Percentiles rank a stretch among this genome's conserved stretches.
Conservation (phyloP, 805 yeast species). For the Kuraishia cidri region DNA sequence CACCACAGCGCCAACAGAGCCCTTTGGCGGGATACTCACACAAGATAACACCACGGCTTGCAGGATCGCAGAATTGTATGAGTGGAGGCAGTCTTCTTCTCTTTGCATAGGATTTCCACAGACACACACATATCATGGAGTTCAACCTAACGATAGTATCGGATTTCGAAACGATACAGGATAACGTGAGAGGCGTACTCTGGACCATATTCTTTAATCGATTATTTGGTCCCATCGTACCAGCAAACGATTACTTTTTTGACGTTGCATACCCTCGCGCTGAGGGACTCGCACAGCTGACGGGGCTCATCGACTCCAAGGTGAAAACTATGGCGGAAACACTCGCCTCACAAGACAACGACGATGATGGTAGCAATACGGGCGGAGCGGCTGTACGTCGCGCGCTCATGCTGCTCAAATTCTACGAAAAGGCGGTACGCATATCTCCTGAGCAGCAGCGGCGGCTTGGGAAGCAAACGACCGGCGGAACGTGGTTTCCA, state of each 20-base stretch:
- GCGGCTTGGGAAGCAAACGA: background rate
- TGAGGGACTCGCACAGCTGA: conserved; percentile 36
- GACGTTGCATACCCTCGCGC: conserved; percentile 51
- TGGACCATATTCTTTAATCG: conserved; percentile 65
- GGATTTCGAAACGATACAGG: conserved; percentile 45
- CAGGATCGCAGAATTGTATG: too few relatives aligned
- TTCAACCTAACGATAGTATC: conserved; percentile 36
- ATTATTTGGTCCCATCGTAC: conserved; percentile 54
- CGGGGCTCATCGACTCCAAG: conserved; percentile 26
- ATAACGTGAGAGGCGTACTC: conserved; percentile 49
- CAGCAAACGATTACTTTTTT: conserved; percentile 44
- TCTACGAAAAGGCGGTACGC: conserved; percentile 12
- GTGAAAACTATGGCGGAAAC: conserved; percentile 19
- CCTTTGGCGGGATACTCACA: too few relatives aligned
- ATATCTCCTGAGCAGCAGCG: background rate
- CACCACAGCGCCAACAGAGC: too few relatives aligned
- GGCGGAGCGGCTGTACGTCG: conserved; percentile 11
- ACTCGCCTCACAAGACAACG: conserved; percentile 5
- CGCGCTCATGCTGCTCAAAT: conserved; percentile 21
- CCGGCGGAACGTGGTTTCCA: conserved; percentile 1
- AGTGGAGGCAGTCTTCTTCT: too few relatives aligned
- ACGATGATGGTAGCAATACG: background rate
- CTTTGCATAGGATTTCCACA: too few relatives aligned
- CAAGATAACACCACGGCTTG: too few relatives aligned
- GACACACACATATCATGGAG: too few relatives aligned